Percentiles rank a stretch among this genome's conserved stretches.
Evolutionary conservation across 2,329 filamentous ascomycete genomes (phyloP).

Genomic region (Ilyonectria destructans): DNA sequence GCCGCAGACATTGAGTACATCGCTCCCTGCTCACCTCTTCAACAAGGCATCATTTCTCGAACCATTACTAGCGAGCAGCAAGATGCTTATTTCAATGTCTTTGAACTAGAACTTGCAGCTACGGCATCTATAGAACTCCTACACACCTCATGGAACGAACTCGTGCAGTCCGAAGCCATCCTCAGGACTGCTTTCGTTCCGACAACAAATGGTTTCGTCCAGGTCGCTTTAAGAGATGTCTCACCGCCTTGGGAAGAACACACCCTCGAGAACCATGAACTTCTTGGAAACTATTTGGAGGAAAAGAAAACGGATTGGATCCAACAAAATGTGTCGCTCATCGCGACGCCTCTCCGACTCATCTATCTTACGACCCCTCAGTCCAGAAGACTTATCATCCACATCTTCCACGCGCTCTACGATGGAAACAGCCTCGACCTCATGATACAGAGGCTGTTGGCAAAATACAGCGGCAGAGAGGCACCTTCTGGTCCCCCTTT

Average conservation of each 20-base stretch:
- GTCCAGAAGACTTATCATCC: slow-evolving; percentile 67
- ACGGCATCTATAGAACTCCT: slow-evolving; percentile 66
- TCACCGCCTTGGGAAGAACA: slow-evolving; percentile 63
- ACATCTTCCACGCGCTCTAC: slow-evolving; percentile 90
- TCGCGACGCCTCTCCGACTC: slow-evolving; percentile 40
- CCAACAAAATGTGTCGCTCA: slow-evolving; percentile 59
- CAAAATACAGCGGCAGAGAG: slow-evolving; percentile 40
- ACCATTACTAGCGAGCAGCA: slow-evolving; percentile 70
- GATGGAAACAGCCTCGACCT: slow-evolving; percentile 85
- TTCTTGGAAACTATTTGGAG: slow-evolving; percentile 54
- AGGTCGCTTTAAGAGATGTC: slow-evolving; percentile 73
- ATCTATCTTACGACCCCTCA: slow-evolving; percentile 64
- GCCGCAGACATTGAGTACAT: slow-evolving; percentile 78
- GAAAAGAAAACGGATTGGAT: slow-evolving; percentile 68
- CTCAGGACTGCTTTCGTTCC: slow-evolving; percentile 81
- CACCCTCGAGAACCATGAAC: slow-evolving; percentile 45
- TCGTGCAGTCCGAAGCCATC: slow-evolving; percentile 72
- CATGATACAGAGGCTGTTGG: slow-evolving; percentile 72
- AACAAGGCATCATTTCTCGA: slow-evolving; percentile 88
- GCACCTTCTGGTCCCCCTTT: slow-evolving; percentile 68
- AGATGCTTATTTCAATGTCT: slow-evolving; percentile 84
- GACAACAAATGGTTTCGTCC: slow-evolving; percentile 83
- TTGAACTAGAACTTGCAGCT: slow-evolving; percentile 71
- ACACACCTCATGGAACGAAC: slow-evolving; percentile 69
- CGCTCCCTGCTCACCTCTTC: slow-evolving; percentile 87